These are phyloP conservation scores for Gracilaria gracilis DNA, from an alignment of 23 red algal species.

Conservation along the genomic window DNA sequence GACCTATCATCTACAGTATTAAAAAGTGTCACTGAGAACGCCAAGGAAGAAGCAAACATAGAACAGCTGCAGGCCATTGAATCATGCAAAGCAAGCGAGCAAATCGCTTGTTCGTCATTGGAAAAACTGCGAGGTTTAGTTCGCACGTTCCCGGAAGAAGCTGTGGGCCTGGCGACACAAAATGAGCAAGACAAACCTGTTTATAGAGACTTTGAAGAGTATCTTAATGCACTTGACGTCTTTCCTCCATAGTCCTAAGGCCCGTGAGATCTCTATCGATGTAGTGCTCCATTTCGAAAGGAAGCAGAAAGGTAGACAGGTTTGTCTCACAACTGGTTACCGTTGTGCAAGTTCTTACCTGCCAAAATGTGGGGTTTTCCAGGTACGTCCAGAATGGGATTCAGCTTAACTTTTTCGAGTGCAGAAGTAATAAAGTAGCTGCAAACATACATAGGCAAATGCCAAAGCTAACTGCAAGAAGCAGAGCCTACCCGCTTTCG, in stretches of 20 bases:
- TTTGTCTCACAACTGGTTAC: not conserved
- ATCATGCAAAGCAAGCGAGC: slow-evolving; percentile 12
- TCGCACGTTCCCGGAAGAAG: slow-evolving; percentile 40
- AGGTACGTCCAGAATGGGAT: not conserved
- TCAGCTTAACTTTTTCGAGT: not conserved
- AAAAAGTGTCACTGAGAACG: not conserved
- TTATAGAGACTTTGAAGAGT: slow-evolving; percentile 26
- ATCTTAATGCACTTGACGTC: slow-evolving; percentile 13
- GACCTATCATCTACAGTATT: not conserved
- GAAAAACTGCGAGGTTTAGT: slow-evolving; percentile 28
- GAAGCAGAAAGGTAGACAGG: not conserved
- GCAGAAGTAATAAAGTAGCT: not conserved
- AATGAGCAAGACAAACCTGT: slow-evolving; percentile 29
- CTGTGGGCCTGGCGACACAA: slow-evolving; percentile 11
- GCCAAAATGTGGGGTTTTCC: not conserved
- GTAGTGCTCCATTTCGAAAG: not conserved
- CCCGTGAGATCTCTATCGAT: not conserved
- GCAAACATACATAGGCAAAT: not conserved
- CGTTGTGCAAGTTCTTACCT: not conserved
- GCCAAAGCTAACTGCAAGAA: not conserved
- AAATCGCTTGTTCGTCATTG: slow-evolving; percentile 23
- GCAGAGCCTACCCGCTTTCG: too few species aligned
- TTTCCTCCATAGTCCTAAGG: not conserved
- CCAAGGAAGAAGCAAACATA: slow-evolving; percentile 7
- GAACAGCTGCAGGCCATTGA: slow-evolving; percentile 28